These are phyloP conservation scores for Starmera stellimalicola DNA, from an alignment of 1,139 yeast genomes.

Conservation along the genomic window DNA sequence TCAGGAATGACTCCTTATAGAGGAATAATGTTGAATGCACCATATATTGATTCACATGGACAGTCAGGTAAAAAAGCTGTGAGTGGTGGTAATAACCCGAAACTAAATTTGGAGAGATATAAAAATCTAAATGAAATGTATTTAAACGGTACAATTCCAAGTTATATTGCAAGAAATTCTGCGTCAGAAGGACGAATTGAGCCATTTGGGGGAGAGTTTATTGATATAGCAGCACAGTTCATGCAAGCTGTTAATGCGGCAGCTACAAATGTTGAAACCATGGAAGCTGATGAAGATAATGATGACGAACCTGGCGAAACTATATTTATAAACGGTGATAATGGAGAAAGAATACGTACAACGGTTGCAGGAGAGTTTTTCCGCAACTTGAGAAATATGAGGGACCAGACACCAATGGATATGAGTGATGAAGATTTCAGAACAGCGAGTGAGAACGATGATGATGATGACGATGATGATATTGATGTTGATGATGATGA, in stretches of 20 bases:
- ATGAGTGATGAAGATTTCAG: too few species aligned
- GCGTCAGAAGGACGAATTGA: too few species aligned
- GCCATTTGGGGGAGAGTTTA: too few species aligned
- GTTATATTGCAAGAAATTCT: conserved; percentile 26
- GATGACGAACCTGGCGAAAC: neutral
- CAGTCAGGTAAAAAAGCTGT: conserved; percentile 50
- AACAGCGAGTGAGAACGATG: conserved; percentile 2
- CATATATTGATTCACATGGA: conserved; percentile 65
- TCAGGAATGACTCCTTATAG: too few species aligned
- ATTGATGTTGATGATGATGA: conserved; percentile 1
- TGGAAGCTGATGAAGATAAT: conserved; percentile 3
- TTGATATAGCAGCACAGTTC: too few species aligned
- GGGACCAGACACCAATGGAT: neutral
- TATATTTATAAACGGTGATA: neutral
- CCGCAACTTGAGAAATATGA: too few species aligned
- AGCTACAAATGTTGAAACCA: too few species aligned
- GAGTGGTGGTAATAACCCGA: conserved; percentile 45
- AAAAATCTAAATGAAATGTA: conserved; percentile 47
- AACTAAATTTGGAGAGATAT: conserved; percentile 42
- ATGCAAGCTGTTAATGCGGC: too few species aligned
- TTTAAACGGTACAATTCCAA: conserved; percentile 46
- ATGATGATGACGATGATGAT: conserved; percentile 4
- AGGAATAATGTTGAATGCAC: conserved; percentile 38
- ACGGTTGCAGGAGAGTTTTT: neutral
- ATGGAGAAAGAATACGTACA: neutral